A percentile compares a stretch with the other conserved stretches of the same genome.
Evolutionary conservation across 2,329 filamentous ascomycete genomes (phyloP).

Genomic region (Hypoxylon sp.): DNA sequence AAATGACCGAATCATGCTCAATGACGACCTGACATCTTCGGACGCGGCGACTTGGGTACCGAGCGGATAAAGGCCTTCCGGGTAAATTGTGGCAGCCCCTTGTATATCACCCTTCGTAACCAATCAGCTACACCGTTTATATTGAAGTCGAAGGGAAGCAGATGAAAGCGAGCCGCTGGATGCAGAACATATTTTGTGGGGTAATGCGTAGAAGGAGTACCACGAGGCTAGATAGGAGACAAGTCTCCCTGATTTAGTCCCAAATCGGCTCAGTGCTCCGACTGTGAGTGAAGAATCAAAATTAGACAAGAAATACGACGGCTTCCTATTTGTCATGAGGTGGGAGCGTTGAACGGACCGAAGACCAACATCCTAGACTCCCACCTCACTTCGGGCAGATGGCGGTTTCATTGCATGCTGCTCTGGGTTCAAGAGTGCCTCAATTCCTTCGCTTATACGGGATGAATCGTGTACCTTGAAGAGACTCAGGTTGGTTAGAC

Average conservation of each 20-base stretch:
- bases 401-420: slow-evolving; percentile 15
- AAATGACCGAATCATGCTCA: slow-evolving; percentile 22
- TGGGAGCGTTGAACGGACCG: slow-evolving; percentile 9
- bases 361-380: slow-evolving; percentile 4
- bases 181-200: slow-evolving; percentile 19
- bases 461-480: not conserved
- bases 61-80: slow-evolving; percentile 42
- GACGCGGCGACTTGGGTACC: slow-evolving; percentile 40
- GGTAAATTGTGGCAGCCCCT: slow-evolving; percentile 31
- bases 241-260: not conserved
- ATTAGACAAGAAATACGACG: not conserved
- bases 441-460: not conserved
- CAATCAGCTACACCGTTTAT: slow-evolving; percentile 18
- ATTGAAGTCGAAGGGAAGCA: slow-evolving; percentile 24
- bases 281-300: not conserved
- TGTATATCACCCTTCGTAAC: slow-evolving; percentile 7
- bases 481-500: not conserved
- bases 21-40: slow-evolving; percentile 39
- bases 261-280: slow-evolving; percentile 11
- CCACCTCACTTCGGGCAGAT: slow-evolving; percentile 23
- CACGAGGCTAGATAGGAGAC: slow-evolving; percentile 20
- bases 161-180: slow-evolving; percentile 12
- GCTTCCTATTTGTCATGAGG: slow-evolving; percentile 32
- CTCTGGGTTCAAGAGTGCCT: not conserved
- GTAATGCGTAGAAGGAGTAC: slow-evolving; percentile 7